Base-by-base conservation (phyloP, 495 filamentous ascomycete genomes). In the Lasiosphaeria hispida region DNA sequence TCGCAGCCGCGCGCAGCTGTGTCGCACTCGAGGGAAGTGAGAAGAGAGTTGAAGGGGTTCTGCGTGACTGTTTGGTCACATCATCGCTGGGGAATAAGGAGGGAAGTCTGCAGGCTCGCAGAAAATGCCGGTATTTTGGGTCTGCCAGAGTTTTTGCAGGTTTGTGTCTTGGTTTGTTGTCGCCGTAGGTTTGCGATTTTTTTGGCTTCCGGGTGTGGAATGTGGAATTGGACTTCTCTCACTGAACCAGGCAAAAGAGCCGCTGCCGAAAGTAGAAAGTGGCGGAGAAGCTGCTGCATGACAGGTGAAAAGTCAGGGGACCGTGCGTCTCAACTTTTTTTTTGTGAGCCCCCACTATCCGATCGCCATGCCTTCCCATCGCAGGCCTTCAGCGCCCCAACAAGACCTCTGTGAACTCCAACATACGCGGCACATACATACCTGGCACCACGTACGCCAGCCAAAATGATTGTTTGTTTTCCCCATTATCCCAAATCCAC, bases 381-480 rank as follows among this genome's bases (percentile, higher is more conserved):
- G 44, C 23, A 30, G 23, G 23, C 5, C 23, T 30, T 30, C 11
- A 33, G 17, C 48, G 49, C 10, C 49, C 17, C 49, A 40, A 44
- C 11, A 23, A 19, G 11, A 23, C 17, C 43, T 18, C 18, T 45
- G 43, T 2, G 23, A 30, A 30, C 23, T 30, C 23, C 2, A 30
- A 30, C 23, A 30, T 30, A 30, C 23, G 5, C 23, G 2, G 23
- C 23, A 2, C 23, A 2, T 30, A 30, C 23, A 30, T 5, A 30
- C 23, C 23, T 30, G 5, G 23, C 23, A 30, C 23, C 23, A 30
- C 23, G 23, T 30, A 30, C 23, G 2, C 23, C 23, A 30, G 14
- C 10, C 58, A 69, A 37, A 7, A 75, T 72, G 72, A 69, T 74
- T 62, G 70, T 72, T 62, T 42, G 70, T 68, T 36, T 17, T 7